Conservation (phyloP, 306 rosid species). For the Phaseolus lunatus region DNA sequence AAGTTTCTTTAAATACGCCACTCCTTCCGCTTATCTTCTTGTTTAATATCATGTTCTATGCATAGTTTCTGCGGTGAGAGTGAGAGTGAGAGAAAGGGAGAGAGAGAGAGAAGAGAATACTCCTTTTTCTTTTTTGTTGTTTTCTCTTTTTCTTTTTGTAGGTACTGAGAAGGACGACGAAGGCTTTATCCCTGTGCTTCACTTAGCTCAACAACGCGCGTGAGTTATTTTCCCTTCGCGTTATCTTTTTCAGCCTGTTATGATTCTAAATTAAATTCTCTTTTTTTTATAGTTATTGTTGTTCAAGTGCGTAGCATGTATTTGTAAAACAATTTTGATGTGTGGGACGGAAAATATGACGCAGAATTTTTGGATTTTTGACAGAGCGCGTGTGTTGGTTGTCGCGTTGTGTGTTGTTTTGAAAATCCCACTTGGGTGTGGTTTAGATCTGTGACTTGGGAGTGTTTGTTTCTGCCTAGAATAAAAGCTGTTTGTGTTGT, state of each 20-base stretch:
- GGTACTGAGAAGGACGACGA: constrained; percentile 38
- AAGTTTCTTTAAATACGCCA: constrained; percentile 56
- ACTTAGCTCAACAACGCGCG: constrained; percentile 38
- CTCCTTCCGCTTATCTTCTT: constrained; percentile 1
- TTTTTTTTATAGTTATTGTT: background rate
- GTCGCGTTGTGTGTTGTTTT: constrained; percentile 32
- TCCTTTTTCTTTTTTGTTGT: background rate
- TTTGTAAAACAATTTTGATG: constrained; percentile 5
- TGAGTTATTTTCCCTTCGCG: constrained; percentile 43
- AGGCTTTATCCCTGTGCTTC: constrained; percentile 23
- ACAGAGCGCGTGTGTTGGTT: constrained; percentile 18
- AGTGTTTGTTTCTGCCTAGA: background rate
- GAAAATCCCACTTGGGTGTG: background rate
- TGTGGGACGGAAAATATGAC: background rate
- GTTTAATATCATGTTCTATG: constrained; percentile 29
- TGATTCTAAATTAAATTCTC: background rate
- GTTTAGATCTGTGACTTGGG: constrained; percentile 60
- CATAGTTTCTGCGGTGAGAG: constrained; percentile 40
- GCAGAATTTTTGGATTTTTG: background rate
- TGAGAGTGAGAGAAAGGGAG: constrained; percentile 44
- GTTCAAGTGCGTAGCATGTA: background rate
- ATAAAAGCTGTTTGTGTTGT: constrained; percentile 19
- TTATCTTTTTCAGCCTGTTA: background rate
- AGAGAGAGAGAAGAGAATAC: constrained; percentile 41
- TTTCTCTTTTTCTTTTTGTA: constrained; percentile 17